Evolutionary conservation across 2,329 filamentous ascomycete genomes (phyloP), one percentile per base, ranked within the genome.

Genomic region (Diaporthe vexans): DNA sequence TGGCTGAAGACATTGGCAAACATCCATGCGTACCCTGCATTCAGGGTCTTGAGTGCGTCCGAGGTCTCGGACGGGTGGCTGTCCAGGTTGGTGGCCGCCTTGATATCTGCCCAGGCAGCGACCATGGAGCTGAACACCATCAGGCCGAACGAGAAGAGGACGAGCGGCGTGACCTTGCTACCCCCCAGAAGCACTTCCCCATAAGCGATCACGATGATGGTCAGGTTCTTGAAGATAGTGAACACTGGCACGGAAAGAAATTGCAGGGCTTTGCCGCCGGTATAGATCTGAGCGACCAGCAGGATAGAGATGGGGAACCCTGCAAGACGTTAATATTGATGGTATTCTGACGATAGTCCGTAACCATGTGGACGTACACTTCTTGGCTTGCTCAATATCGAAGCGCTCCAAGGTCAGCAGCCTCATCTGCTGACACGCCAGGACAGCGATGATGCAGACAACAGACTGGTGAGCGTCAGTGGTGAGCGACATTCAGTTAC

Each of bases 161-260:
- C 92, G 84, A 98, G 91, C 61, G 93, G 90, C 21, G 94, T 95
- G 74, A 99, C 96, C 61, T 92, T 94, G 81, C 96, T 95, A 75
- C 97, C 97, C 79, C 98, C 98, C 95, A 96, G 98, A 70, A 98
- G 90, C 29, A 98, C 96, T 86, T 99, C 97, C 78, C 97, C 97
- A 79, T 99, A 99, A 73, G 97, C 97, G 80, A 98, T 98, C 77
- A 98, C 91, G 80, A 98, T 98, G 83, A 97, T 99, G 75, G 97
- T 98, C 87, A 99, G 85, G 86, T 99, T 99, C 90, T 99, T 99
- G 91, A 98, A 99, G 83, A 99, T 99, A 73, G 97, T 99, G 86
- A 98, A 99, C 26, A 99, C 97, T 26, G 97, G 97, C 72, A 99
- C 97, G 40, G 95, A 98, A 76, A 99, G 93, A 85, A 93, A 98